These are phyloP conservation scores for Ascochyta viciae-villosae DNA, from an alignment of 2,329 filamentous ascomycete species.

Conservation along the genomic window DNA sequence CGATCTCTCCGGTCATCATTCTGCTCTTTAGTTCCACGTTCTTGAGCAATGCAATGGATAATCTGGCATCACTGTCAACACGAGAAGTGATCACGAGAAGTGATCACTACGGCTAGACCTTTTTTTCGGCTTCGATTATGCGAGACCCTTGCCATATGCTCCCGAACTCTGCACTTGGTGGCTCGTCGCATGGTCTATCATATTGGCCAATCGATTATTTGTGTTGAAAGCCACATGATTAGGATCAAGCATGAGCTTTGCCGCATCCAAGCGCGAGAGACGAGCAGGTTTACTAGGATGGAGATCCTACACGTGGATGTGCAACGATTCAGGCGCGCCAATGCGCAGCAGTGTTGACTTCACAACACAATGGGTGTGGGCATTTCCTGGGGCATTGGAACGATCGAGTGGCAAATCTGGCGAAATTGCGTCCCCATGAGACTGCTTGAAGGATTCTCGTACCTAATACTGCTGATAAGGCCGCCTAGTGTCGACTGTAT, in stretches of 20 bases:
- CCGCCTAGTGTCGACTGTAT: neutral
- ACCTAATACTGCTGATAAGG: slow-evolving; percentile 2
- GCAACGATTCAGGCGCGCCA: neutral
- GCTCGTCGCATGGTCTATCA: neutral
- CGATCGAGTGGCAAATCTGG: neutral
- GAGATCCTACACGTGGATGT: neutral
- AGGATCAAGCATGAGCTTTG: neutral
- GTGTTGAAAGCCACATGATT: neutral
- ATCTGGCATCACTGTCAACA: no score
- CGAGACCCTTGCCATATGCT: no score
- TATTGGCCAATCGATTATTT: neutral
- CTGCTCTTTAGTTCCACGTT: neutral
- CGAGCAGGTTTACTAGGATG: slow-evolving; percentile 2
- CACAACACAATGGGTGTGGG: neutral
- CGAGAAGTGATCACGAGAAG: no score
- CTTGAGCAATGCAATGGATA: no score
- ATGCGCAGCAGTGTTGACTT: no score
- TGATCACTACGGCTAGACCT: no score
- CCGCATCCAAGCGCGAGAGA: neutral
- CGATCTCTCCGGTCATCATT: neutral
- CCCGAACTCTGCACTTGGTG: neutral
- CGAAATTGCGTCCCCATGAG: neutral
- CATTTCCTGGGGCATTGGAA: no score
- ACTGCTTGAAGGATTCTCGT: neutral
- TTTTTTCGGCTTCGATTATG: no score